Percentiles rank a stretch among this genome's conserved stretches.
Conservation (phyloP, 78 protist genomes). For the Diacronema lutheri region DNA sequence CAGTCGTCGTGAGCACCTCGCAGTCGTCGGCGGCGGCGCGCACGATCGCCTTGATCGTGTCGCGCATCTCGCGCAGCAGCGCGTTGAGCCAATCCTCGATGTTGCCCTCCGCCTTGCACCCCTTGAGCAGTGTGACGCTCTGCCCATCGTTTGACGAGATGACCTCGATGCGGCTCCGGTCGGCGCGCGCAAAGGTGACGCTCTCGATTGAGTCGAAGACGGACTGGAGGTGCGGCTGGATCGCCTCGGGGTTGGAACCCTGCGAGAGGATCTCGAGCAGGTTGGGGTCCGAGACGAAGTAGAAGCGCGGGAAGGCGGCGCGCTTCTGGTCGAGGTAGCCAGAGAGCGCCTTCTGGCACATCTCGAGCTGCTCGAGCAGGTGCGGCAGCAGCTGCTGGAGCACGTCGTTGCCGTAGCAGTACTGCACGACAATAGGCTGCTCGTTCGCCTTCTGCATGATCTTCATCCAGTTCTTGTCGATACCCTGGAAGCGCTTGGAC, state of each 20-base stretch:
- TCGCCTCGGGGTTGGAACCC: constrained; percentile 51
- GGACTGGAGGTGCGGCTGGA: constrained; percentile 62
- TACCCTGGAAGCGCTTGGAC: constrained; percentile 67
- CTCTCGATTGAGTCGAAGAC: constrained; percentile 50
- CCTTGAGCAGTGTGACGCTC: constrained; percentile 1
- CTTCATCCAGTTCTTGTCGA: constrained; percentile 68
- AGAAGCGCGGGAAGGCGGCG: constrained; percentile 64
- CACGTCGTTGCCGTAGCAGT: constrained; percentile 41
- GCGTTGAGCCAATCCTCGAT: constrained; percentile 78
- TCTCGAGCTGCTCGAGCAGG: constrained; percentile 61
- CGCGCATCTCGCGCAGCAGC: constrained; percentile 38
- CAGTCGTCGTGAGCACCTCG: constrained; percentile 51
- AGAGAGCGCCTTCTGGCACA: constrained; percentile 65
- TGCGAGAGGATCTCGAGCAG: constrained; percentile 64
- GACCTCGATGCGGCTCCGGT: neutral
- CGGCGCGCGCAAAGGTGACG: neutral
- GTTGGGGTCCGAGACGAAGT: constrained; percentile 65
- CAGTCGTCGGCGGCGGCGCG: neutral
- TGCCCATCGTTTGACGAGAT: constrained; percentile 59
- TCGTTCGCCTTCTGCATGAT: constrained; percentile 54
- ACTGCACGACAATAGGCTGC: constrained; percentile 46
- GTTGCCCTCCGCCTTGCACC: constrained; percentile 57
- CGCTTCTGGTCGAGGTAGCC: constrained; percentile 69
- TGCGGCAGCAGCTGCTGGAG: constrained; percentile 56
- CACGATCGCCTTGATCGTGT: constrained; percentile 30